A percentile compares a stretch with the other conserved stretches of the same genome.
Conservation (phyloP, 768 basidiomycete genomes). For the Hemileccinum rubropunctum region DNA sequence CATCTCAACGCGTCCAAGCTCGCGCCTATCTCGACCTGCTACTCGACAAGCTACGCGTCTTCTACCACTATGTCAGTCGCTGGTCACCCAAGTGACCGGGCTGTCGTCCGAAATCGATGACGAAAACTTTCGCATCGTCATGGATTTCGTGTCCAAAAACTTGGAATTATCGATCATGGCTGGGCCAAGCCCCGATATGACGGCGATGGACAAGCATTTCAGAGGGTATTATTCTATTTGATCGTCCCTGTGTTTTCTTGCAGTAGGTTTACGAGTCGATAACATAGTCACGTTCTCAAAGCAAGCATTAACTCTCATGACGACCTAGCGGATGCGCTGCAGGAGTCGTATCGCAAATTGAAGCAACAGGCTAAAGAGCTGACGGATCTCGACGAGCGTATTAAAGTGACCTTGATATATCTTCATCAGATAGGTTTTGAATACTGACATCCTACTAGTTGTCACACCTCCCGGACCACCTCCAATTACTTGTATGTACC, state of each 20-base stretch:
- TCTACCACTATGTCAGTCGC: slow-evolving; percentile 48
- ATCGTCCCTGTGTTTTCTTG: background rate
- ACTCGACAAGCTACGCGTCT: slow-evolving; percentile 51
- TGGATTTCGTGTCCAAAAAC: slow-evolving; percentile 58
- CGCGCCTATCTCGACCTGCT: slow-evolving; percentile 49
- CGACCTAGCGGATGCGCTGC: slow-evolving; percentile 56
- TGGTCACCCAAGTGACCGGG: slow-evolving; percentile 55
- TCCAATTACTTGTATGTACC: slow-evolving; percentile 64
- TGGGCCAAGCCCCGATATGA: slow-evolving; percentile 55
- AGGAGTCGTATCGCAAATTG: slow-evolving; percentile 49
- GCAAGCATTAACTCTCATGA: slow-evolving; percentile 68
- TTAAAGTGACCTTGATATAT: slow-evolving; percentile 44
- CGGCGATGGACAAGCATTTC: slow-evolving; percentile 48
- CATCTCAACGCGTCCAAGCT: slow-evolving; percentile 37
- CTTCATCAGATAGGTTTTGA: background rate
- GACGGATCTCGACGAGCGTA: slow-evolving; percentile 62
- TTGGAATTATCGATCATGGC: slow-evolving; percentile 60
- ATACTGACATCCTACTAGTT: slow-evolving; percentile 34
- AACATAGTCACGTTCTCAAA: slow-evolving; percentile 56
- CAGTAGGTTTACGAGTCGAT: slow-evolving; percentile 11
- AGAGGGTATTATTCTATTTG: slow-evolving; percentile 43
- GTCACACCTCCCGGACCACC: slow-evolving; percentile 64
- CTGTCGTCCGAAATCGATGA: slow-evolving; percentile 42
- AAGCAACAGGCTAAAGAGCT: slow-evolving; percentile 47
- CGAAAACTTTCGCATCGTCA: slow-evolving; percentile 44